A percentile compares a stretch with the other conserved stretches of the same genome.
Conservation (phyloP, 345 rosid genomes). For the Balakata baccata region DNA sequence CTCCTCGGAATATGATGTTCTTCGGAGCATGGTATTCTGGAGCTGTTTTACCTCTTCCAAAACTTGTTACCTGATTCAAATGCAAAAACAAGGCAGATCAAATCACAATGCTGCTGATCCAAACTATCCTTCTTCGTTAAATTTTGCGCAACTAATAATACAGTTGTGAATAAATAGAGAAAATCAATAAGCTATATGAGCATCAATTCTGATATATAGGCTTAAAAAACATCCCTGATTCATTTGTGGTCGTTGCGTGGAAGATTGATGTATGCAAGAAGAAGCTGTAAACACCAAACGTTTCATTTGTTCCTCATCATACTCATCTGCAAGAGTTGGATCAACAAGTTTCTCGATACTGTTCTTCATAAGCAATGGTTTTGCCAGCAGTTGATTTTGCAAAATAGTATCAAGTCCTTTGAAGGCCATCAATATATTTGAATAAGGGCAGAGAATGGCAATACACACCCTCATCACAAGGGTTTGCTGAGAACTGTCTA, state of each 20-base stretch:
- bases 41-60: slow-evolving; percentile 34
- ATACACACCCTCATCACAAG: slow-evolving; percentile 86
- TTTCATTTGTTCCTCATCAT: slow-evolving; percentile 50
- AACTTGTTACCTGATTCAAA: slow-evolving; percentile 41
- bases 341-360: slow-evolving; percentile 55
- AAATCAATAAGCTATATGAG: no score
- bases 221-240: slow-evolving; percentile 53
- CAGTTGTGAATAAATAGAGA: no score
- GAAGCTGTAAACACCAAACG: slow-evolving; percentile 49
- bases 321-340: slow-evolving; percentile 54
- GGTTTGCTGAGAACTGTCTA: slow-evolving; percentile 71
- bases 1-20: slow-evolving; percentile 73
- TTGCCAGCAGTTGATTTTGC: slow-evolving; percentile 45
- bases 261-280: slow-evolving; percentile 54
- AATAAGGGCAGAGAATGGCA: slow-evolving; percentile 7
- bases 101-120: no score
- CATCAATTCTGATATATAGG: slow-evolving; percentile 14
- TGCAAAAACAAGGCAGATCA: not conserved
- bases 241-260: slow-evolving; percentile 71
- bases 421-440: not conserved
- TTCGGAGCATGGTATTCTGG: slow-evolving; percentile 33
- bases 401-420: not conserved
- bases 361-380: slow-evolving; percentile 31
- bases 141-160: no score
- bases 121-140: no score